Base-by-base conservation (phyloP, 1,284 basidiomycete species). In the Pyrrhoderma noxium region DNA sequence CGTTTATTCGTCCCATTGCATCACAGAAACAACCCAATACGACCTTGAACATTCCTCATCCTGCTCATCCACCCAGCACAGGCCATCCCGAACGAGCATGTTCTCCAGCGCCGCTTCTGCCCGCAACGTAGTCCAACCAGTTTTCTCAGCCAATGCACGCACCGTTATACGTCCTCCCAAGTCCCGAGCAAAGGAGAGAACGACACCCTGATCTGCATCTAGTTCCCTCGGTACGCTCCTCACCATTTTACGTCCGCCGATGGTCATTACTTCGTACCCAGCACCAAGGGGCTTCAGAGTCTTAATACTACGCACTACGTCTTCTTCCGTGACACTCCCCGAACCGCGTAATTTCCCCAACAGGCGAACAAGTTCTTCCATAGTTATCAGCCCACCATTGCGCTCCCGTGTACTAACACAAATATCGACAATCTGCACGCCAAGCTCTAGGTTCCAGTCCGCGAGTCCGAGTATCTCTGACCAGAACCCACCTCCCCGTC, bases 341-440 rank as follows among this genome's bases (percentile, higher is more conserved):
- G 56, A 84, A 7, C 38, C 38, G 7, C 95, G 74, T 44, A 98
- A 70, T 60, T 79, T 81, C 54, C 77, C 79, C 39, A 99, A 79
- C 46, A 93, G 74, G 27, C 82, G 68, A 16, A 96, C 74, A 39
- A 99, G 73, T 65, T 98, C 93, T 9, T 76, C 73, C 75, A 98
- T 81, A 59, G 88, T 86, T 50, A 99, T 93, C 48, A 98, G 70
- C 0, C 96, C 95, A 0, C 96, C 95, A 59, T 97, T 97, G 40
- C 82, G 70, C 52, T 87, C 83, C 40, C 94, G 73, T 8, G 91
- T 95, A 63, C 82, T 86, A 27, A 98, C 85, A 62, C 95, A 98
- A 14, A 99, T 81, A 64, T 99, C 95, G 45, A 99, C 93, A 57
- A 99, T 88, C 71, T 99, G 95, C 22, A 98, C 91, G 2, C 92